These are phyloP conservation scores for Eutypa lata DNA, from an alignment of 2,329 filamentous ascomycete species.

Conservation along the genomic window DNA sequence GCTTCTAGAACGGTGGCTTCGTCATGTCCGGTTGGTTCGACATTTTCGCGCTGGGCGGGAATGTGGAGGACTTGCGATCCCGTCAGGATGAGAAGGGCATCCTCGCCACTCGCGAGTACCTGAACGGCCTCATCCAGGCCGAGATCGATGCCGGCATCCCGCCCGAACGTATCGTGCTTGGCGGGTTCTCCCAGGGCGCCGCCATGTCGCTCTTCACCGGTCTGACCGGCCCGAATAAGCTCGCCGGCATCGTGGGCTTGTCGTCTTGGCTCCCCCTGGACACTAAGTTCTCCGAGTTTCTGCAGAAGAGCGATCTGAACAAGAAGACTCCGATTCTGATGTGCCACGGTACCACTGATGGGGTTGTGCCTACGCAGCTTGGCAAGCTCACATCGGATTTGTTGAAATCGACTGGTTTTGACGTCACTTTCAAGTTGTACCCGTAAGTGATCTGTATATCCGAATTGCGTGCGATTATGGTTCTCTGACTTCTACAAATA, in stretches of 20 bases:
- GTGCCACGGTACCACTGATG: conserved; percentile 80
- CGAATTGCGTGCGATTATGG: neutral
- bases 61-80: conserved; percentile 23
- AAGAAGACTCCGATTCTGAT: conserved; percentile 81
- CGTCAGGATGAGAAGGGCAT: conserved; percentile 68
- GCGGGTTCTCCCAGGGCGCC: conserved; percentile 83
- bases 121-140: conserved; percentile 74
- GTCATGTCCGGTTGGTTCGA: conserved; percentile 88
- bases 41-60: conserved; percentile 42
- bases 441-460: conserved; percentile 45
- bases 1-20: conserved; percentile 66
- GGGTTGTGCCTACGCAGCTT: conserved; percentile 66
- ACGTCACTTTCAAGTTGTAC: conserved; percentile 75
- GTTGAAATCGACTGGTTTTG: conserved; percentile 67
- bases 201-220: conserved; percentile 82
- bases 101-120: conserved; percentile 66
- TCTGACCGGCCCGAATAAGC: conserved; percentile 66
- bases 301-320: conserved; percentile 57
- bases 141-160: conserved; percentile 81
- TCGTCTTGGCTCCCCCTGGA: conserved; percentile 77
- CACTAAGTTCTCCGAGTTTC: conserved; percentile 57
- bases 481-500: conserved; percentile 27
- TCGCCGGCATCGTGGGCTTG: conserved; percentile 85
- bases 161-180: conserved; percentile 78
- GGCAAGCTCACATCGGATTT: conserved; percentile 65